Base-by-base conservation (phyloP, 805 yeast genomes). In the Sugiyamaella floridensis region DNA sequence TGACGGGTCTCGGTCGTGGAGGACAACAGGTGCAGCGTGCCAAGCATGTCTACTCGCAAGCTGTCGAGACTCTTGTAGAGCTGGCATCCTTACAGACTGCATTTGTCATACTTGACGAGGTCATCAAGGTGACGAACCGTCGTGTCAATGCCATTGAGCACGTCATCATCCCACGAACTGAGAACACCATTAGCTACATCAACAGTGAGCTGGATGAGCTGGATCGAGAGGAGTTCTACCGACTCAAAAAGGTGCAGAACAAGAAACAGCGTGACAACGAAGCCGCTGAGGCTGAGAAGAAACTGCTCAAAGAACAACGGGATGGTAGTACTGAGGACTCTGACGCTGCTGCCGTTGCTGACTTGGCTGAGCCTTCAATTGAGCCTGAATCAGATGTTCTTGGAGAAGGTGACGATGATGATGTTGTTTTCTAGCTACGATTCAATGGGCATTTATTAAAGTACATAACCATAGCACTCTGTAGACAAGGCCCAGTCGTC, bases 91-190 rank as follows among this genome's bases (percentile, higher is more conserved):
- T 93, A 64, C 99, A 92, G 69, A 92, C 98, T 5, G 98, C 98
- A 1, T 92, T 92, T 68, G 89, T 93, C 52, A 92, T 92, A 60
- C 79, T 92, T 64, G 99, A 93, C 72, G 99, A 92, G 70, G 99
- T 92, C 54, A 93, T 92, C 70, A 93, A 93, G 71, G 97, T 93
- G 55, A 92, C 99, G 51, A 92, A 92, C 72, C 82, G 99, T 75
- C 87, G 99, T 78, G 99, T 92, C 65, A 92, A 92, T 69, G 98
- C 99, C 57, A 92, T 92, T 71, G 99, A 92, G 74, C 98, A 92
- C 66, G 98, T 92, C 45, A 90, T 92, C 63, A 92, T 92, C 56
- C 99, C 99, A 61, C 81, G 98, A 72, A 93, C 98, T 1, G 97
- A 93, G 70, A 92, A 92, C 72, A 92, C 99, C 28, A 92, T 92